Evolutionary conservation across 1,284 basidiomycete genomes (phyloP), one percentile per base, ranked within the genome.

Genomic region (Cutaneotrichosporon cavernicola): DNA sequence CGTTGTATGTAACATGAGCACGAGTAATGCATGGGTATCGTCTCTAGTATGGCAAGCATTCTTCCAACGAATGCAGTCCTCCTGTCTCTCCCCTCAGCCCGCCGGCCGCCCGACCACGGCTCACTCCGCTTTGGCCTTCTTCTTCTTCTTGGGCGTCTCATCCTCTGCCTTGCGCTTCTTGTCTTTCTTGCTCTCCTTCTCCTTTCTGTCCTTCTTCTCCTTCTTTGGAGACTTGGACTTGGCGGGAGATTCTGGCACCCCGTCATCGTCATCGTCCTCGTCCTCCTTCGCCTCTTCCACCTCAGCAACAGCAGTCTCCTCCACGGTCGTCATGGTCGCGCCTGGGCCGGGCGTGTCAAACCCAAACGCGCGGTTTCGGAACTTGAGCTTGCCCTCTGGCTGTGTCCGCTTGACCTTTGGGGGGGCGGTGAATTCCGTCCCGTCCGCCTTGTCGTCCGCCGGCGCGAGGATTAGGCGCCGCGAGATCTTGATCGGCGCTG

Each of bases 391-490:
- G 66, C 75, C 69, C 10, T 63, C 68, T 0, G 77, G 77, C 60
- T 79, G 77, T 16, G 38, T 40, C 40, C 76, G 65, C 61, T 75
- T 76, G 5, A 57, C 55, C 56, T 63, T 70, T 43, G 63, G 30
- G 49, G 65, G 65, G 5, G 65, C 50, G 34, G 18, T 22, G 26
- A 40, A 60, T 34, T 38, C 22, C 8, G 30, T 14, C 34, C 43
- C 5, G 0, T n/a, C 16, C 8, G 21, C 26, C 13, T 18, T 36
- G 40, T 22, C 59, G n/a, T 63, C 62, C 31, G 16, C 4, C 2
- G 77, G 77, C 6, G 72, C 68, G 8, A 81, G 67, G 10, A 81
- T 64, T 26, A 81, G 65, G 32, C 72, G 75, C 36, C 71, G 74
- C 11, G 71, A 64, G 40, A 79, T 69, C 30, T 71, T 69, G 38